These are phyloP conservation scores for Botrytis cinerea DNA, from an alignment of 2,329 filamentous ascomycete genomes.

Conservation along the genomic window DNA sequence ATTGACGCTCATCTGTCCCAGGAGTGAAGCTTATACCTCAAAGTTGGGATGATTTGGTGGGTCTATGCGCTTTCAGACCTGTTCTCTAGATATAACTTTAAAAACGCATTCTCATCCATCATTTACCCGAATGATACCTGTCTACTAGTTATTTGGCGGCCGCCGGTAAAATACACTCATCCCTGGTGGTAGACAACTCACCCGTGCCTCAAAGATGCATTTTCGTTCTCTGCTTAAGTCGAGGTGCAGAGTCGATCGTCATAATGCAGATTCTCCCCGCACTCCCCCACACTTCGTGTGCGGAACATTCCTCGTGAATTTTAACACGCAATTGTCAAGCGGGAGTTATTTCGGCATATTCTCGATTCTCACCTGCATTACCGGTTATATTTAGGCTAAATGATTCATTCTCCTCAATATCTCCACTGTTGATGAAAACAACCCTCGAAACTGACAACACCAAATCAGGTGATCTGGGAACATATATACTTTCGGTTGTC, in stretches of 20 bases:
- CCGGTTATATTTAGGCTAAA: neutral
- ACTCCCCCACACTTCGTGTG: neutral
- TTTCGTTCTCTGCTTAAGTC: neutral
- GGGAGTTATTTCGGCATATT: neutral
- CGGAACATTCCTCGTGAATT: neutral
- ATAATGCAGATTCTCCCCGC: conserved; percentile 4
- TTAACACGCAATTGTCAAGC: neutral
- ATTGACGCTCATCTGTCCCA: neutral
- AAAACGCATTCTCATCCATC: neutral
- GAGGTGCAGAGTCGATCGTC: conserved; percentile 4
- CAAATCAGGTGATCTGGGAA: neutral
- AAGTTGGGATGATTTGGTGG: neutral
- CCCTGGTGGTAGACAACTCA: neutral
- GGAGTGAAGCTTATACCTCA: neutral
- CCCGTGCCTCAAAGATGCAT: neutral
- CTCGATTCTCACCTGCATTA: neutral
- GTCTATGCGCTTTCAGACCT: neutral
- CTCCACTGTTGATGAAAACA: neutral
- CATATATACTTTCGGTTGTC: neutral
- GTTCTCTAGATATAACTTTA: neutral
- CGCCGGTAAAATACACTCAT: neutral
- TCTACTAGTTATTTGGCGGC: neutral
- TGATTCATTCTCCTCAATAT: neutral
- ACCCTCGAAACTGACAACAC: neutral
- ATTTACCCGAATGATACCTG: neutral